Base-by-base conservation (phyloP, 2,329 filamentous ascomycete species). In the Thelonectria discophora region DNA sequence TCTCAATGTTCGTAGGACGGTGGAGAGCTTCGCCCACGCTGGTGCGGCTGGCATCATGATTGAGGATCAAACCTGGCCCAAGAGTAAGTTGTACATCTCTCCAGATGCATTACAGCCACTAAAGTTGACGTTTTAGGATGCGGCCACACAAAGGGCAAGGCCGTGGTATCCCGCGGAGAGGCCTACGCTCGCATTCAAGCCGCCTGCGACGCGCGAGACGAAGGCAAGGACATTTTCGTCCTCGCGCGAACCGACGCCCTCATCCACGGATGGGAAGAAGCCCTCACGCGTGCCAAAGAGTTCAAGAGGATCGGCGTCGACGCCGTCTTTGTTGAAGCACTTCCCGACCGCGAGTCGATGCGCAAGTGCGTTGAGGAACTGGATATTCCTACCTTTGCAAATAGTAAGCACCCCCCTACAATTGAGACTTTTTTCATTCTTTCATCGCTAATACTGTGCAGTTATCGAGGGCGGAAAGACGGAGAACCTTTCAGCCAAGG, bases 41-140 rank as follows among this genome's bases (percentile, higher is more conserved):
- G 79, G 76, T 3, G 76, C 76, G 0, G 76, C 76, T 13, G 76
- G 76, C 0, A 59, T 77, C 42, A 76, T 77, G 78, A 81, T 83
- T 59, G 81, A 82, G 58, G 80, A 82, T 53, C 80, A 82, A 63
- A 80, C 77, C 0, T 83, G 80, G 80, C 80, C 81, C 3, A 83
- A 83, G 60, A 37, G 34, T 37, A 37, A 13, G 34, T 37, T 2
- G 2, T 10, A 13, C 34, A 37, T 15, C 34, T 37, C 34, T 15
- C 15, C 3, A 15, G 15, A 15, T n/a, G n/a, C n/a, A n/a, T 13
- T 13, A 24, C 21, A 6, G 7, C 11, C 15, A 15, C 2, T 15
- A 27, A 9, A 18, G 30, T 34, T 56, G 17, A 51, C 20, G 15
- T 0, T 0, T 2, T 10, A 73, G 71, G 69, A 6, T 73, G 71